These are phyloP conservation scores for Paracamarosporium sp. DNA, from an alignment of 2,329 filamentous ascomycete species.

Conservation along the genomic window DNA sequence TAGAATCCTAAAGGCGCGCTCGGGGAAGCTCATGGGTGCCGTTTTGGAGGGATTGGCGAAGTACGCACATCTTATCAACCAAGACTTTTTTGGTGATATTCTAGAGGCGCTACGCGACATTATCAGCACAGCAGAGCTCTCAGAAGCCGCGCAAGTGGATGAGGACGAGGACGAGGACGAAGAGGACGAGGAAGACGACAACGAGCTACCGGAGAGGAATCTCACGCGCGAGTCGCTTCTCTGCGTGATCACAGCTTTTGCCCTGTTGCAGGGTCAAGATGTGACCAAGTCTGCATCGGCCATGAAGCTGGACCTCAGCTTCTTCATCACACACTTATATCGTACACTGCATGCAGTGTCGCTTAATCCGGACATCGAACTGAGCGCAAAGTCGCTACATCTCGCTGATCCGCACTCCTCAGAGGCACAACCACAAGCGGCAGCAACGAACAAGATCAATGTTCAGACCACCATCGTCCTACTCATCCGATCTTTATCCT, in stretches of 20 bases:
- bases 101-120: conserved; percentile 94
- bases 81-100: conserved; percentile 97
- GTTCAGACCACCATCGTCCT: conserved; percentile 94
- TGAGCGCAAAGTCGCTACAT: conserved; percentile 75
- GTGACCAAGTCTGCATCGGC: conserved; percentile 81
- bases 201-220: conserved; percentile 57
- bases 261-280: conserved; percentile 94
- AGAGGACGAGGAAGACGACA: conserved; percentile 61
- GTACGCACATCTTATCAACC: conserved; percentile 96
- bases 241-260: conserved; percentile 94
- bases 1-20: conserved; percentile 84
- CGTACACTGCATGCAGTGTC: conserved; percentile 80
- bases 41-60: conserved; percentile 93
- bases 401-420: conserved; percentile 68
- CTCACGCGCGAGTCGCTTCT: conserved; percentile 90
- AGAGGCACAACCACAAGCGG: conserved; percentile 42
- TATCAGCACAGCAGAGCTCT: conserved; percentile 72
- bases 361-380: conserved; percentile 85
- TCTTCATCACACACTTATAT: conserved; percentile 95
- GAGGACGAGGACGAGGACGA: conserved; percentile 55
- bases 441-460: conserved; percentile 77
- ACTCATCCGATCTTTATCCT: conserved; percentile 83
- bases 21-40: conserved; percentile 90
- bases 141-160: conserved; percentile 54
- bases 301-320: conserved; percentile 88